Conservation (phyloP, 768 basidiomycete species). For the Termitomyces sp. region DNA sequence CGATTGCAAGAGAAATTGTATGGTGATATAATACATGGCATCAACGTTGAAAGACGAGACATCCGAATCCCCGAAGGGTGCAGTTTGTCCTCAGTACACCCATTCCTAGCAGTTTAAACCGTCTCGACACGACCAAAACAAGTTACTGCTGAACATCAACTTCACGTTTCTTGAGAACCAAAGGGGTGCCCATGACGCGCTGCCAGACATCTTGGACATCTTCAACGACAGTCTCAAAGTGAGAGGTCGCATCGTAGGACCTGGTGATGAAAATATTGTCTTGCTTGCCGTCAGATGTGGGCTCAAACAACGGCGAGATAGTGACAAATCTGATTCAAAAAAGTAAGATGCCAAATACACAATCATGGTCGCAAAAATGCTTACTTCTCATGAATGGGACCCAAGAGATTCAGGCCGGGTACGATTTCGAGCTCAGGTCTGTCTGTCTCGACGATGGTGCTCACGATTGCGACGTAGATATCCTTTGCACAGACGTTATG, state of each 20-base stretch:
- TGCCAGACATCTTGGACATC: slow-evolving; percentile 97
- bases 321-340: slow-evolving; percentile 71
- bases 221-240: slow-evolving; percentile 98
- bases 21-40: too few species aligned
- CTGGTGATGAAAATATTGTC: slow-evolving; percentile 98
- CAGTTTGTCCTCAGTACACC: too few species aligned
- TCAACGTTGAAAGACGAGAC: too few species aligned
- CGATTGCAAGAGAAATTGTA: too few species aligned
- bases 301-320: slow-evolving; percentile 83
- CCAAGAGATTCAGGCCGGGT: slow-evolving; percentile 90
- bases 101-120: too few species aligned
- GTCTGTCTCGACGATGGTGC: slow-evolving; percentile 94
- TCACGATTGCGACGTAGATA: slow-evolving; percentile 94
- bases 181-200: slow-evolving; percentile 69
- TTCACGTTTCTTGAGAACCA: slow-evolving; percentile 88
- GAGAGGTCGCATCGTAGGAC: slow-evolving; percentile 97
- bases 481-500: slow-evolving; percentile 98
- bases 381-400: slow-evolving; percentile 91
- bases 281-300: slow-evolving; percentile 70
- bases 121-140: too few species aligned
- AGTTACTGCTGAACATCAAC: slow-evolving; percentile 53
- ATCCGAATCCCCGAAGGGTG: too few species aligned
- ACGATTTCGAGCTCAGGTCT: slow-evolving; percentile 87
- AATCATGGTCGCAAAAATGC: slow-evolving; percentile 17
- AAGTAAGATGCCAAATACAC: background rate